phyloP scores from a whole-genome alignment of 768 basidiomycete genomes.

The Lactifluus rugatus region DNA sequence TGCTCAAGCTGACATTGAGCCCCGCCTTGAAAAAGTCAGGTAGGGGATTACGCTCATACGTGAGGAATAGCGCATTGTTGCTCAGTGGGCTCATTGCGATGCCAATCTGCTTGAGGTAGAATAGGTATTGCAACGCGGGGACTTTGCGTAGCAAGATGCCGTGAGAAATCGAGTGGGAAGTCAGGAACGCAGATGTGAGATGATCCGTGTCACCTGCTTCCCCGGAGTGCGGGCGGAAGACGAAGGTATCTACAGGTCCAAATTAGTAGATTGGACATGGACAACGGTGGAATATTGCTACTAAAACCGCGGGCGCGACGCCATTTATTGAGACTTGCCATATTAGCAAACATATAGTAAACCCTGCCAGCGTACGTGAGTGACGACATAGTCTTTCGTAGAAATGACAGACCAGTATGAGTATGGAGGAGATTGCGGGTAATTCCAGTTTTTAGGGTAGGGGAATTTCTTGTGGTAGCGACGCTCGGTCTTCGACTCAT shows the following conservation, averaged over 20 bases:
- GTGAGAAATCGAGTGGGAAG: conserved; percentile 96
- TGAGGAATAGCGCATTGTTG: conserved; percentile 94
- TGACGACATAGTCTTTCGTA: background rate
- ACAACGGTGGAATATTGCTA: conserved; percentile 32
- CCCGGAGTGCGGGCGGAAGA: conserved; percentile 92
- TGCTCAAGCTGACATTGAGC: conserved; percentile 91
- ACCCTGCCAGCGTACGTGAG: conserved; percentile 43
- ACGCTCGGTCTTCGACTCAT: conserved; percentile 90
- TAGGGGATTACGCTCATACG: conserved; percentile 94
- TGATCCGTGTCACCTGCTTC: conserved; percentile 99
- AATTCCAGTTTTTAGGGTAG: conserved; percentile 83
- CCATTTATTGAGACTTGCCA: conserved; percentile 93
- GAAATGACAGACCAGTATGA: conserved; percentile 70
- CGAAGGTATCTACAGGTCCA: conserved; percentile 70
- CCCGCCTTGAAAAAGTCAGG: conserved; percentile 96
- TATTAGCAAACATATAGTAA: conserved; percentile 97
- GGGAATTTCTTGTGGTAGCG: conserved; percentile 92
- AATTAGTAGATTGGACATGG: background rate
- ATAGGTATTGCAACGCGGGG: conserved; percentile 92
- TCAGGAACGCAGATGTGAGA: conserved; percentile 90
- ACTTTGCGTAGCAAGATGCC: conserved; percentile 98
- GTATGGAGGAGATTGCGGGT: conserved; percentile 84
- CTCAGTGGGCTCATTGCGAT: conserved; percentile 97
- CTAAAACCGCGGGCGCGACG: conserved; percentile 82
- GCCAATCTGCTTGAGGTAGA: conserved; percentile 96